Evolutionary conservation across 441 rosid genomes (phyloP).

Genomic region (Euphorbia corollata): DNA sequence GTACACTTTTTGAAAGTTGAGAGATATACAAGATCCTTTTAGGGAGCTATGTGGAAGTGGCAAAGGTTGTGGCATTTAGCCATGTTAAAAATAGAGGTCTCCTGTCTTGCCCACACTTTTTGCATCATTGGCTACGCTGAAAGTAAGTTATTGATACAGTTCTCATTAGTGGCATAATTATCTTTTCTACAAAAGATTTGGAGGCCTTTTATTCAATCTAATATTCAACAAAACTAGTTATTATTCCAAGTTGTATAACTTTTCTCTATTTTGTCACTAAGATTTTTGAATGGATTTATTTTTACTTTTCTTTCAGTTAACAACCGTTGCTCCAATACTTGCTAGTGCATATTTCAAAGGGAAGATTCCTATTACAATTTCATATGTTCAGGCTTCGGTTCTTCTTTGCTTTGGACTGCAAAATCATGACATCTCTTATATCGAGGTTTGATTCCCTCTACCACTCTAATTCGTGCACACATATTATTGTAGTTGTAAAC

Average conservation of each 20-base stretch:
- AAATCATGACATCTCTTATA: conserved; percentile 44
- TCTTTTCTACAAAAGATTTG: not conserved
- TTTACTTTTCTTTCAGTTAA: conserved; percentile 39
- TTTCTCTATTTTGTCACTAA: not conserved
- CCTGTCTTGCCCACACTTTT: not conserved
- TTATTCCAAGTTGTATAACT: not conserved
- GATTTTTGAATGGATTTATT: not conserved
- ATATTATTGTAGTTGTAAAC: not conserved
- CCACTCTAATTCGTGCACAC: not conserved
- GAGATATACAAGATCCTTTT: no score
- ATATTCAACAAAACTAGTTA: not conserved
- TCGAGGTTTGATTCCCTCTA: conserved; percentile 54
- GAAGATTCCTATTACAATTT: conserved; percentile 73
- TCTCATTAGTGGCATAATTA: not conserved
- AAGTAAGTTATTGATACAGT: not conserved
- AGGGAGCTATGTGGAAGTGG: no score
- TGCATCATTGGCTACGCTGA: not conserved
- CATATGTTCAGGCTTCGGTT: conserved; percentile 78
- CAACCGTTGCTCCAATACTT: conserved; percentile 55
- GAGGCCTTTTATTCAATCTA: conserved; percentile 1
- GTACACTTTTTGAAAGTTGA: no score
- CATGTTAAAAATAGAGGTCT: not conserved
- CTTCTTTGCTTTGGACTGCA: conserved; percentile 84
- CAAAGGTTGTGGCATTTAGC: no score
- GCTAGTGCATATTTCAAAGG: conserved; percentile 69